Base-by-base conservation (phyloP, 805 yeast genomes). In the Starmerella cellae region DNA sequence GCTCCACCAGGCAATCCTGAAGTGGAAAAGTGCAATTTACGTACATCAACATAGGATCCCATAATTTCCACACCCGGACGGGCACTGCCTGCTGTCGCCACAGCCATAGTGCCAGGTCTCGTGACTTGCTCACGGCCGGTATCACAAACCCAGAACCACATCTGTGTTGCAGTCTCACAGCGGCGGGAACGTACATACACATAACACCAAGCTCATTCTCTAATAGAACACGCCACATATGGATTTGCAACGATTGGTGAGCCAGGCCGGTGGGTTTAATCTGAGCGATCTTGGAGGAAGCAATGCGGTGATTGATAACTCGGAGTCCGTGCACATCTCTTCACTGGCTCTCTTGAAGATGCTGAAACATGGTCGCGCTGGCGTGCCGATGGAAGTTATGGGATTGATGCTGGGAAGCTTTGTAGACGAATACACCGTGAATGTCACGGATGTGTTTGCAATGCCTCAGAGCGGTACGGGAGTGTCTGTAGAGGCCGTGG, bases 391-490 rank as follows among this genome's bases (percentile, higher is more conserved):
- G 82, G 82, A 76, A 59, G 82, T 76, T 4, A 91, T 91, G 99
- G 99, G 99, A 2, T 70, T 91, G 51, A 91, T 91, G 99, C 71
- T 93, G 48, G 99, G 99, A 36, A 96, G 88, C 54, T 88, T 91
- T 64, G 91, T 91, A 22, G 98, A 91, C 61, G 97, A 91, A 48
- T 88, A 81, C 62, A 91, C 98, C 0, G 91, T 91, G 30, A 94
- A 87, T 55, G 99, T 91, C 31, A 84, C 84, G 42, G 99, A 91
- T 59, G 98, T 93, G 39, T 91, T 91, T 70, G 98, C 98, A 43
- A 91, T 91, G 99, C 99, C 99, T 17, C 98, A 91, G 66, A 76
- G 85, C 37, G 70, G 69, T 58, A 91, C 99, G 9, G 99, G 98
- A 46, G 98, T 93, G 17, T 81, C 94, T 45, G 99, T 91, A 45